A percentile compares a stretch with the other conserved stretches of the same genome.
phyloP scores from a whole-genome alignment of 2,329 filamentous ascomycete species.

The Penicillium sp. region DNA sequence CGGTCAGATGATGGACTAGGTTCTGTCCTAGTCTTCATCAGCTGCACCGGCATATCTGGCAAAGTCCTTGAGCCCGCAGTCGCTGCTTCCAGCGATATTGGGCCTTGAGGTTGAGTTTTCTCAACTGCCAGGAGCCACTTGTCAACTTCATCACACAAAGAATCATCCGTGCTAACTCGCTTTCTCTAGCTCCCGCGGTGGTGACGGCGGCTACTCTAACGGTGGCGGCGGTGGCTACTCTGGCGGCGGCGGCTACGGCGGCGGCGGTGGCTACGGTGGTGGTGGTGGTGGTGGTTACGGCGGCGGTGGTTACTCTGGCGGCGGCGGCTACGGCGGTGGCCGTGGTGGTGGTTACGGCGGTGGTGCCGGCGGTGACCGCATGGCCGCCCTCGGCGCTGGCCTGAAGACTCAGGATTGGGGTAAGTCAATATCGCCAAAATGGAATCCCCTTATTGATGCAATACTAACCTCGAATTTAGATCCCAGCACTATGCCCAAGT shows the following conservation, averaged over 20 bases:
- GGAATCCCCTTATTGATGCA: not conserved
- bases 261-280: slow-evolving; percentile 30
- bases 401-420: slow-evolving; percentile 88
- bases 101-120: not conserved
- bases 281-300: slow-evolving; percentile 31
- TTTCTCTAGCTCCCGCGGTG: slow-evolving; percentile 36
- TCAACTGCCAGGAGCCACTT: not conserved
- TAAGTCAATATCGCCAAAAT: slow-evolving; percentile 47
- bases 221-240: slow-evolving; percentile 47
- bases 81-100: not conserved
- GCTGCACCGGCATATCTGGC: not conserved
- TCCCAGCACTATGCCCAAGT: slow-evolving; percentile 75
- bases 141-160: not conserved
- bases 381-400: slow-evolving; percentile 83
- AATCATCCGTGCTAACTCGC: slow-evolving; percentile 12
- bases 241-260: slow-evolving; percentile 31
- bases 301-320: slow-evolving; percentile 33
- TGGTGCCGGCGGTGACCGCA: slow-evolving; percentile 77
- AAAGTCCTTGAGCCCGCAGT: not conserved
- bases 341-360: slow-evolving; percentile 39
- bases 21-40: not conserved
- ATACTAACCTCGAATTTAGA: slow-evolving; percentile 53
- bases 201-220: slow-evolving; percentile 49
- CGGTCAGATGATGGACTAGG: not conserved
- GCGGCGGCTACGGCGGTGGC: slow-evolving; percentile 39